These are phyloP conservation scores for Trifolium fragiferum DNA, from an alignment of 306 rosid species.

Conservation along the genomic window DNA sequence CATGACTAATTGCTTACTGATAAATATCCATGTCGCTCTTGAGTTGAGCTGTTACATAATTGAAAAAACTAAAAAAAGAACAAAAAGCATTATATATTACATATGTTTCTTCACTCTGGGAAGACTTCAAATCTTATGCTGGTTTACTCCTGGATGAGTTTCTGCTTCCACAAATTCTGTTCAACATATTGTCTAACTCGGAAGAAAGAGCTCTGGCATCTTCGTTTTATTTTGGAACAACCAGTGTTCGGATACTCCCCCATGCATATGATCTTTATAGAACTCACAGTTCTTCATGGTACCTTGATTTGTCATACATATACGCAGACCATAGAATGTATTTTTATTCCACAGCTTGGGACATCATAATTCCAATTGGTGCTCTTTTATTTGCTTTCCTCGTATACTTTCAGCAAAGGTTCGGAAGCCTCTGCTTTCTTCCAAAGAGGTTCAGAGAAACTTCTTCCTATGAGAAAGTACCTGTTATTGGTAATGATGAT, in stretches of 20 bases:
- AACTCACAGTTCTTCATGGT: slow-evolving; percentile 61
- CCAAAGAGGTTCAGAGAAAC: slow-evolving; percentile 60
- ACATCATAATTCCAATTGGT: slow-evolving; percentile 65
- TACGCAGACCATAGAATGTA: slow-evolving; percentile 78
- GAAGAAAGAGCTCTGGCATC: slow-evolving; percentile 59
- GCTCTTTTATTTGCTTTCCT: slow-evolving; percentile 63
- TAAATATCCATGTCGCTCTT: no score
- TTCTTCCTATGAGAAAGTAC: slow-evolving; percentile 72
- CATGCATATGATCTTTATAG: slow-evolving; percentile 92
- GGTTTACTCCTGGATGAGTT: slow-evolving; percentile 79
- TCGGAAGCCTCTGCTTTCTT: slow-evolving; percentile 77
- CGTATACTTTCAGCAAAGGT: slow-evolving; percentile 79
- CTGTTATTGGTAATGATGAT: slow-evolving; percentile 72
- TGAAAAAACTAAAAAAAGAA: no score
- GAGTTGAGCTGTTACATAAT: no score
- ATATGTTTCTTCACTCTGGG: slow-evolving; percentile 75
- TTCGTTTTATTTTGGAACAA: slow-evolving; percentile 69
- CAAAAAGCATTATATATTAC: no score
- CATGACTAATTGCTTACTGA: no score
- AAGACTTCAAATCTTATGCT: slow-evolving; percentile 67
- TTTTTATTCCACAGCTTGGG: slow-evolving; percentile 89
- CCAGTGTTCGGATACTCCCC: slow-evolving; percentile 74
- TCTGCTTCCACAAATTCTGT: slow-evolving; percentile 76
- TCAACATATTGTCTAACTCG: slow-evolving; percentile 58
- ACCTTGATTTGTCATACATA: slow-evolving; percentile 65